Conservation (phyloP, 2,329 filamentous ascomycete genomes). For the Aspergillus sp. region DNA sequence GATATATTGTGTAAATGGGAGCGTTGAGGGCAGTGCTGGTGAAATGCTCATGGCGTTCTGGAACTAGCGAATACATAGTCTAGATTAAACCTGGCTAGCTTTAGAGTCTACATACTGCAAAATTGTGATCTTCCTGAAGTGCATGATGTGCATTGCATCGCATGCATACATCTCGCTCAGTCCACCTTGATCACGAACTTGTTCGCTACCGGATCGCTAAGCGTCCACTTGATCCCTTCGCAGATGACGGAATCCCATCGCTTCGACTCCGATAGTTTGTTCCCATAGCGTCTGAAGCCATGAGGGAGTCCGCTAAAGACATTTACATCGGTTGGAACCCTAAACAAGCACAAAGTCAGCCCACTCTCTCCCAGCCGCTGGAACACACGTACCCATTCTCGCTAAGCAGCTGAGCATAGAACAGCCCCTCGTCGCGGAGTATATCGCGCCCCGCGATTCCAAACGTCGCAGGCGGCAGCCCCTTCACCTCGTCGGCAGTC, state of each 20-base stretch:
- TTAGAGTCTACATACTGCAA: background rate
- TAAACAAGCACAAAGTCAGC: slow-evolving; percentile 15
- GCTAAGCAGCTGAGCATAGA: slow-evolving; percentile 45
- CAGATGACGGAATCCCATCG: slow-evolving; percentile 30
- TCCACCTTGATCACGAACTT: background rate
- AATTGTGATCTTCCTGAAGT: background rate
- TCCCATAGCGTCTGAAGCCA: slow-evolving; percentile 41
- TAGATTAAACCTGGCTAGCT: too few species aligned
- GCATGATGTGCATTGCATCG: background rate
- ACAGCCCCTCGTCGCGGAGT: slow-evolving; percentile 49
- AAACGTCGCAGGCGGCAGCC: slow-evolving; percentile 46
- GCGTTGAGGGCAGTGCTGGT: background rate
- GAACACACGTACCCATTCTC: slow-evolving; percentile 42
- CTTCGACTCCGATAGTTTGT: slow-evolving; percentile 23
- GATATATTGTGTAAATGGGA: slow-evolving; percentile 7
- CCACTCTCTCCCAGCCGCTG: background rate
- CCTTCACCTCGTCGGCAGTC: slow-evolving; percentile 30
- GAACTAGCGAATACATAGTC: background rate
- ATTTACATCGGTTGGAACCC: slow-evolving; percentile 48
- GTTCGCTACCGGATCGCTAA: slow-evolving; percentile 18
- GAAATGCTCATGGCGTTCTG: too few species aligned
- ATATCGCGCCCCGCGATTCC: slow-evolving; percentile 49
- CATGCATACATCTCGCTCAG: background rate
- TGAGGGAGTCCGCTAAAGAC: slow-evolving; percentile 56
- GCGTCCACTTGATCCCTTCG: slow-evolving; percentile 28